These are phyloP conservation scores for Misopates orontium DNA, from an alignment of 257 asterid species.

Conservation along the genomic window DNA sequence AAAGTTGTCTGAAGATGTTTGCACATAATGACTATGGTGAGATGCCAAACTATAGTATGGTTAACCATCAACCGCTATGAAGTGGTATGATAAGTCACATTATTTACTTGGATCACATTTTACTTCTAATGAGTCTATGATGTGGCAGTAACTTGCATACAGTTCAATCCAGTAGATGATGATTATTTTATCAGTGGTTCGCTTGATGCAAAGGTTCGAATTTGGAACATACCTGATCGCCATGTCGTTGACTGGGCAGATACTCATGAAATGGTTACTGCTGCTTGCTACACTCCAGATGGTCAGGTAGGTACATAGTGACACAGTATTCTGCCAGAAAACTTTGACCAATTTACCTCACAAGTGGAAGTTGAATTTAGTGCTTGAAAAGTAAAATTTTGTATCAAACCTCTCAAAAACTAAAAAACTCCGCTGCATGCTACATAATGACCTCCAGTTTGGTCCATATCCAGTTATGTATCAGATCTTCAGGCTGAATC, in stretches of 20 bases:
- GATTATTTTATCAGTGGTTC: constrained; percentile 74
- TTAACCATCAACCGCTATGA: constrained; percentile 22
- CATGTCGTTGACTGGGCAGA: constrained; percentile 77
- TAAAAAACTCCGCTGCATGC: too few species aligned
- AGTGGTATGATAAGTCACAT: constrained; percentile 29
- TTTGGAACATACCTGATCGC: constrained; percentile 64
- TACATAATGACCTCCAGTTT: too few species aligned
- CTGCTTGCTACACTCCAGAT: constrained; percentile 73
- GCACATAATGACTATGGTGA: constrained; percentile 90
- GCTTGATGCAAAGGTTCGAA: constrained; percentile 74
- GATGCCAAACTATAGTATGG: constrained; percentile 33
- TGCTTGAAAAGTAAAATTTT: too few species aligned
- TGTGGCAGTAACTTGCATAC: constrained; percentile 81
- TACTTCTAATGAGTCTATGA: constrained; percentile 34
- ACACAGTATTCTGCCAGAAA: constrained; percentile 2
- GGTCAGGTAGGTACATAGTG: constrained; percentile 51
- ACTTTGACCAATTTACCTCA: background rate
- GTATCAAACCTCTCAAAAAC: too few species aligned
- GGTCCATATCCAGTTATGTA: too few species aligned
- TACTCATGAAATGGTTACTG: constrained; percentile 68
- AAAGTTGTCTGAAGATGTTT: constrained; percentile 73
- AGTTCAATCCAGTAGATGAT: constrained; percentile 71
- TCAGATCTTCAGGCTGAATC: background rate
- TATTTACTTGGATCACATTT: constrained; percentile 12
- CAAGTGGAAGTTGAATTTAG: background rate